Evolutionary conservation across 2,329 filamentous ascomycete species (phyloP).

Genomic region (Thelonectria olida): DNA sequence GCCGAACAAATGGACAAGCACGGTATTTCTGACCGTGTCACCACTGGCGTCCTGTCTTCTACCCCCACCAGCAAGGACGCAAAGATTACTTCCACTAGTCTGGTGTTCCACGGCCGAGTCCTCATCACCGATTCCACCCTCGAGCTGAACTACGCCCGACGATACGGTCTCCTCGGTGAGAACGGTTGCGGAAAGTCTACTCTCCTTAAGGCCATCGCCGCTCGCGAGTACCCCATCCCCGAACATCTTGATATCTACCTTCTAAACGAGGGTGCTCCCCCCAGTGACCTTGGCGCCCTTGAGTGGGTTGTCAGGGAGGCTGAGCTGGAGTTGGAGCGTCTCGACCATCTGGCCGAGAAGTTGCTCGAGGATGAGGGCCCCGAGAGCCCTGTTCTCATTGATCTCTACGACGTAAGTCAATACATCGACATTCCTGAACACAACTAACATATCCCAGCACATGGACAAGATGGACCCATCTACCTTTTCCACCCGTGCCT

Average conservation of each 20-base stretch:
- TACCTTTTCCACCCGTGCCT: slow-evolving; percentile 94
- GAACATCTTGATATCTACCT: slow-evolving; percentile 98
- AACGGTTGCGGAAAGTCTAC: slow-evolving; percentile 99
- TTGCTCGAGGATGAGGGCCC: slow-evolving; percentile 92
- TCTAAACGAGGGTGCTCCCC: slow-evolving; percentile 94
- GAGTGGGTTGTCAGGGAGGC: slow-evolving; percentile 98
- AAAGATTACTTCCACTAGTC: slow-evolving; percentile 92
- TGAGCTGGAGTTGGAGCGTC: slow-evolving; percentile 87
- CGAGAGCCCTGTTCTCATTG: slow-evolving; percentile 88
- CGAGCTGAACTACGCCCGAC: slow-evolving; percentile 90
- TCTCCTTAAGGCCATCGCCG: slow-evolving; percentile 92
- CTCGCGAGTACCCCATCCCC: slow-evolving; percentile 94
- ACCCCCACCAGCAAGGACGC: slow-evolving; percentile 88
- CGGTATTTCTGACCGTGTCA: slow-evolving; percentile 96
- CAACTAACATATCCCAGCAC: slow-evolving; percentile 65
- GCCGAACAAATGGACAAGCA: slow-evolving; percentile 94
- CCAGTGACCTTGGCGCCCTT: slow-evolving; percentile 86
- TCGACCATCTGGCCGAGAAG: slow-evolving; percentile 89
- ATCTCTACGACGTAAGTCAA: slow-evolving; percentile 87
- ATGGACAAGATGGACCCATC: slow-evolving; percentile 99
- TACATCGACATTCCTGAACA: background rate
- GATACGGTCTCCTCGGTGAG: slow-evolving; percentile 95
- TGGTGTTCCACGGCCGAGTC: slow-evolving; percentile 98
- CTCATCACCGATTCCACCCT: slow-evolving; percentile 93
- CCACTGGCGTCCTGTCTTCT: slow-evolving; percentile 93